phyloP scores from a whole-genome alignment of 257 asterid genomes.

The Cynanchum wilfordii region DNA sequence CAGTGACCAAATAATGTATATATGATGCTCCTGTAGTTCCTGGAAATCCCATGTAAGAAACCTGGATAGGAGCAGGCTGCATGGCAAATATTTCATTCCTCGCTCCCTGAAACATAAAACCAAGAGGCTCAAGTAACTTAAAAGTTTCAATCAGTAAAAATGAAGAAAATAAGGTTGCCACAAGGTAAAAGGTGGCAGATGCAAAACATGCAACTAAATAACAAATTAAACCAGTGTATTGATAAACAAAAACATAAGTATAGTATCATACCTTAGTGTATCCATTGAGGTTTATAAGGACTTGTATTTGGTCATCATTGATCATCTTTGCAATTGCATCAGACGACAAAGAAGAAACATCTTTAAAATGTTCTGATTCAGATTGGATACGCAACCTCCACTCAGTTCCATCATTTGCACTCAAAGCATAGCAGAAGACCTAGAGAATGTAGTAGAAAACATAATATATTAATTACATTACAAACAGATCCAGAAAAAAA shows the following conservation, averaged over 20 bases:
- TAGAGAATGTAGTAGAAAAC: constrained; percentile 21
- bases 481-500: constrained; percentile 6
- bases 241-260: background rate
- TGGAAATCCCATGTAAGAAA: constrained; percentile 99
- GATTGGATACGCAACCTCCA: constrained; percentile 91
- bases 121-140: background rate
- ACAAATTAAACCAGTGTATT: background rate
- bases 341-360: constrained; percentile 89
- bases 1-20: constrained; percentile 90
- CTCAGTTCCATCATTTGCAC: constrained; percentile 93
- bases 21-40: constrained; percentile 97
- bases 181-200: background rate
- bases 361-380: constrained; percentile 88
- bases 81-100: constrained; percentile 97
- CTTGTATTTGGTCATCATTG: constrained; percentile 83
- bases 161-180: background rate
- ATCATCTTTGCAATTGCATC: constrained; percentile 91
- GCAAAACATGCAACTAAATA: background rate
- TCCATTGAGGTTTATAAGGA: constrained; percentile 95
- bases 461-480: constrained; percentile 7
- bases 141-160: background rate
- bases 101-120: constrained; percentile 65
- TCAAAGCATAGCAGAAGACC: constrained; percentile 96
- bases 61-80: constrained; percentile 99
- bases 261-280: constrained; percentile 68